Evolutionary conservation across 2,329 filamentous ascomycete species (phyloP), one percentile per base, ranked within the genome.

Genomic region (Alternaria longipes): DNA sequence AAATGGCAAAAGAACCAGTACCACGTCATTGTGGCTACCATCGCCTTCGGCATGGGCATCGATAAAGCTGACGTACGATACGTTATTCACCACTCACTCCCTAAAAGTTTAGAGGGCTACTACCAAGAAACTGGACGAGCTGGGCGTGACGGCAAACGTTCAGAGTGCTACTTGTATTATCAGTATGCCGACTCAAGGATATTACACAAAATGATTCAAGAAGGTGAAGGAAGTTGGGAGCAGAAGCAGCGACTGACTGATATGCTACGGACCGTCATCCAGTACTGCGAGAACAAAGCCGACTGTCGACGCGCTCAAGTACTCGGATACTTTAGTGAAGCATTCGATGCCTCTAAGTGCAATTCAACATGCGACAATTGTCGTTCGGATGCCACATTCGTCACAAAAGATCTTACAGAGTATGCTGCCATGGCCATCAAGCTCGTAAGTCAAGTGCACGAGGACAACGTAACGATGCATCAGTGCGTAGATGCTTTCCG

Each of bases 11-110:
- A 81, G 44, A 93, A 93, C 6, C 81, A 84, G 53, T 87, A 90
- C 71, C 91, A 97, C 68, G 91, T 99, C 34, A 96, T 99, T 44
- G 95, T 99, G 51, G 96, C 95, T 20, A 99, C 95, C 0, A 98
- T 99, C 77, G 95, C 95, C 24, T 99, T 99, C 75, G 95, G 95
- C 7, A 99, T 99, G 95, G 95, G 95, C n/a, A 99, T 99, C 67
- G 95, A 99, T 82, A 99, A 99, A 78, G 88, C 94, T 0, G 91
- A 99, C 76, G 95, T 99, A 49, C 91, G 95, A 28, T 99, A 97
- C 76, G 95, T 99, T 34, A 92, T 99, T 41, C 96, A 99, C 74
- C 90, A 97, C 72, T 91, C 89, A 44, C 84, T 99, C 6, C 95
- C 95, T 1, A 98, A 99, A 79, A 97, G 93, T 71, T 82, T 99